Evolutionary conservation across 2,329 filamentous ascomycete species (phyloP).

Genomic region (Trichoderma lentiforme): DNA sequence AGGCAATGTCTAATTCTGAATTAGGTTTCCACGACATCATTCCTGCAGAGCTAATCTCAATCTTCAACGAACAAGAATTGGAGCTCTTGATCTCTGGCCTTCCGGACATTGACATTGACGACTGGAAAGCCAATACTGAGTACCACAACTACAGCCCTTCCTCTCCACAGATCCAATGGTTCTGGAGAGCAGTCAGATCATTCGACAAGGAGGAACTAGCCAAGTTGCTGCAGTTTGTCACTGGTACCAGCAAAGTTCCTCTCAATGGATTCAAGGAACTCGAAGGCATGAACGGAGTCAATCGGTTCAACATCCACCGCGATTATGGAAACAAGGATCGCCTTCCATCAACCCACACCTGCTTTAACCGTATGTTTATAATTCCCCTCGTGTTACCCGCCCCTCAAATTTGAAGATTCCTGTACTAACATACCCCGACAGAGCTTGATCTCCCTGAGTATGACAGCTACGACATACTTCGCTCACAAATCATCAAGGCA

Average conservation of each 20-base stretch:
- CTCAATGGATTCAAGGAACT: conserved; percentile 98
- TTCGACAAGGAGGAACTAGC: conserved; percentile 99
- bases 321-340: conserved; percentile 97
- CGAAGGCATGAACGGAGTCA: conserved; percentile 98
- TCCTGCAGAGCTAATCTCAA: conserved; percentile 86
- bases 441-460: conserved; percentile 98
- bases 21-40: conserved; percentile 96
- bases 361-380: conserved; percentile 88
- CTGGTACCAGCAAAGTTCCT: conserved; percentile 95
- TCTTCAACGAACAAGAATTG: conserved; percentile 98
- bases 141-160: conserved; percentile 97
- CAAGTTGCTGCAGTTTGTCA: conserved; percentile 96
- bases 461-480: conserved; percentile 87
- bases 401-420: neutral
- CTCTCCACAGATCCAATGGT: conserved; percentile 97
- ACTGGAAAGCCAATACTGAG: conserved; percentile 99
- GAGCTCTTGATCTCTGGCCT: conserved; percentile 95
- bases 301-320: conserved; percentile 96
- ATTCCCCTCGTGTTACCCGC: neutral
- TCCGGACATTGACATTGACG: conserved; percentile 94
- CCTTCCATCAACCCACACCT: conserved; percentile 93
- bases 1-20: neutral
- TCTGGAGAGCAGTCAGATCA: conserved; percentile 95
- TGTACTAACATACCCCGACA: conserved; percentile 45
- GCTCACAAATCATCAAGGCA: conserved; percentile 85